Evolutionary conservation across 1,139 yeast genomes (phyloP).

Genomic region (Lodderomyces jiufengensis): DNA sequence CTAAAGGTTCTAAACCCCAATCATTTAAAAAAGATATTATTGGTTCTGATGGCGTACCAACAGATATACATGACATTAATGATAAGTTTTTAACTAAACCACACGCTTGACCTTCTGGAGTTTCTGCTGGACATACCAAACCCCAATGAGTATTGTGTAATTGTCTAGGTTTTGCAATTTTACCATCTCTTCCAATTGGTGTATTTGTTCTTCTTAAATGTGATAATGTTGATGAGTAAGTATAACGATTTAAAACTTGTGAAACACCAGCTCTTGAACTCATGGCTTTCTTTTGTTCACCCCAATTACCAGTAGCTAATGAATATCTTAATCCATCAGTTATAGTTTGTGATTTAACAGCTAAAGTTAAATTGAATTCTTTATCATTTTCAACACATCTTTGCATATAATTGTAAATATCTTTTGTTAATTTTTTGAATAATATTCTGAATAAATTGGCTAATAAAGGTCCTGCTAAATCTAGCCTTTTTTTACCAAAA

Average conservation of each 20-base stretch:
- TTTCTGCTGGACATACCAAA: constrained; percentile 98
- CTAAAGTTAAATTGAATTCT: constrained; percentile 92
- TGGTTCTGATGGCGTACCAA: constrained; percentile 96
- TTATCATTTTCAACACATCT: constrained; percentile 97
- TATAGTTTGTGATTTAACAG: constrained; percentile 94
- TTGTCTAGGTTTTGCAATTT: constrained; percentile 97
- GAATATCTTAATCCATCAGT: constrained; percentile 97
- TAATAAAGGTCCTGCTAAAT: constrained; percentile 95
- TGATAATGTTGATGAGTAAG: constrained; percentile 94
- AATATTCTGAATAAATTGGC: constrained; percentile 93
- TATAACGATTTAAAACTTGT: constrained; percentile 95
- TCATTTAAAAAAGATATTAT: constrained; percentile 90
- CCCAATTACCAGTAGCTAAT: constrained; percentile 99
- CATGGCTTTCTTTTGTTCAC: constrained; percentile 99
- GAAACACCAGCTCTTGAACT: constrained; percentile 99
- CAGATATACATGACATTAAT: constrained; percentile 95
- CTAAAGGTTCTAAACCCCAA: constrained; percentile 99
- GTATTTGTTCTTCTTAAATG: constrained; percentile 98
- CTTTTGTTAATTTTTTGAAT: constrained; percentile 90
- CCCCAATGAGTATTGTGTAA: constrained; percentile 99
- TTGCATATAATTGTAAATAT: constrained; percentile 96
- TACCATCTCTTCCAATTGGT: constrained; percentile 98
- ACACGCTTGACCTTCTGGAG: constrained; percentile 99
- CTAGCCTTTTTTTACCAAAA: constrained; percentile 96
- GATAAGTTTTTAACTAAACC: constrained; percentile 96